Percentiles rank a stretch among this genome's conserved stretches.
Evolutionary conservation across 257 asterid genomes (phyloP).

Genomic region (Catharanthus roseus): DNA sequence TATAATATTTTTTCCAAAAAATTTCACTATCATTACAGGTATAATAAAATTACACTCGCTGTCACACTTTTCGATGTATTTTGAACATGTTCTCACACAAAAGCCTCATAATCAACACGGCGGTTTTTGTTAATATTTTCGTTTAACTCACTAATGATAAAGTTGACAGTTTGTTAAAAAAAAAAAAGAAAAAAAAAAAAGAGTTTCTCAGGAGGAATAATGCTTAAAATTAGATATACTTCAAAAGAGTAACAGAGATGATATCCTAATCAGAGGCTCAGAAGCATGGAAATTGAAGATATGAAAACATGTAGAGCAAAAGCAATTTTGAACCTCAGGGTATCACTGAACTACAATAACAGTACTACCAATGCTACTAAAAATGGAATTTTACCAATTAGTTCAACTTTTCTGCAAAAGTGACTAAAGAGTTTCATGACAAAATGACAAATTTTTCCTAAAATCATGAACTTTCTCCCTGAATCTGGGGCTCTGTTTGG

Average conservation of each 20-base stretch:
- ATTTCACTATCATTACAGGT: too few relatives aligned
- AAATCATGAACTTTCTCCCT: conserved; percentile 1
- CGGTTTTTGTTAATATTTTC: too few relatives aligned
- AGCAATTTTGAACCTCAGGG: not conserved
- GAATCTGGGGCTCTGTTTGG: conserved; percentile 8
- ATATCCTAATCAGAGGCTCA: not conserved
- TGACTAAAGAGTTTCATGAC: conserved; percentile 6
- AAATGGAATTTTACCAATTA: conserved; percentile 10
- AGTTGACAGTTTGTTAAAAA: too few relatives aligned
- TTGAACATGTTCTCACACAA: too few relatives aligned
- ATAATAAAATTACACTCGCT: too few relatives aligned
- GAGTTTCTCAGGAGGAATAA: too few relatives aligned
- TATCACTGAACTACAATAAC: not conserved
- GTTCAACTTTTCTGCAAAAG: conserved; percentile 11
- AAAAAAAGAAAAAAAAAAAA: too few relatives aligned
- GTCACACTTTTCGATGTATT: too few relatives aligned
- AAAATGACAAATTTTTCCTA: conserved; percentile 19
- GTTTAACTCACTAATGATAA: too few relatives aligned
- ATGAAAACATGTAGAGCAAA: not conserved
- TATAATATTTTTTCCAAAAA: too few relatives aligned
- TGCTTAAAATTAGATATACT: not conserved
- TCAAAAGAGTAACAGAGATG: not conserved
- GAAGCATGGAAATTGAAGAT: not conserved
- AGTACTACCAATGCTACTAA: conserved; percentile 1
- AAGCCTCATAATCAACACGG: too few relatives aligned